These are phyloP conservation scores for Berberis thunbergii DNA, from an alignment of 164 flowering plant genomes.

Conservation along the genomic window DNA sequence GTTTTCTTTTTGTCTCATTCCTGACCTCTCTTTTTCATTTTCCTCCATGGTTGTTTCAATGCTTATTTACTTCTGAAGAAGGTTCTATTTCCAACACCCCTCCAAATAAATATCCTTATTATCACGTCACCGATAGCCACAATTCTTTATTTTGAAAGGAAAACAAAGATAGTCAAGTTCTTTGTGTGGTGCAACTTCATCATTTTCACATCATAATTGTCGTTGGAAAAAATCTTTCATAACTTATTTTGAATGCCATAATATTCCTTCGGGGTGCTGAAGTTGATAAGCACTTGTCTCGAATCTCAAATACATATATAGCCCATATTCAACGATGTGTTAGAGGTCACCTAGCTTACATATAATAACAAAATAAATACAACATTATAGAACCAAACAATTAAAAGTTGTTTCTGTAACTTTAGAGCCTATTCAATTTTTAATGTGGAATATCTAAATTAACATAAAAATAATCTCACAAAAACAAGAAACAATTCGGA, in stretches of 20 bases:
- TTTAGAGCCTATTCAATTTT: too few relatives aligned
- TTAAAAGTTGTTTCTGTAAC: too few relatives aligned
- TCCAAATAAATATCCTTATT: conserved; percentile 92
- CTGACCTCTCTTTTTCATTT: conserved; percentile 61
- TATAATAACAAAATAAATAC: too few relatives aligned
- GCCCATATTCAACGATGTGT: background rate
- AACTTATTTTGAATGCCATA: conserved; percentile 57
- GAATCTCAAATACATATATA: conserved; percentile 34
- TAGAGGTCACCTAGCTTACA: too few relatives aligned
- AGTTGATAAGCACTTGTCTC: conserved; percentile 36
- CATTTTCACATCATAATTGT: conserved; percentile 38
- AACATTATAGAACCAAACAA: too few relatives aligned
- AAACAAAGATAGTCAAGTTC: conserved; percentile 55
- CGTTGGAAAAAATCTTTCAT: conserved; percentile 50
- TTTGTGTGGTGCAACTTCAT: conserved; percentile 79
- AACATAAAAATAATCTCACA: too few relatives aligned
- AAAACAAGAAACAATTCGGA: too few relatives aligned
- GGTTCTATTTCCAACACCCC: conserved; percentile 54
- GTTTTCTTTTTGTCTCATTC: conserved; percentile 77
- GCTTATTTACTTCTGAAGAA: conserved; percentile 15
- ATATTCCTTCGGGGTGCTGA: conserved; percentile 53
- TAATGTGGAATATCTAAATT: too few relatives aligned
- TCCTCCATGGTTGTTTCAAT: conserved; percentile 12
- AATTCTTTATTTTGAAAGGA: conserved; percentile 74
- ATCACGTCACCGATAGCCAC: conserved; percentile 87